Base-by-base conservation (phyloP, 148 eudicot species). In the Rhododendron griersonianum region DNA sequence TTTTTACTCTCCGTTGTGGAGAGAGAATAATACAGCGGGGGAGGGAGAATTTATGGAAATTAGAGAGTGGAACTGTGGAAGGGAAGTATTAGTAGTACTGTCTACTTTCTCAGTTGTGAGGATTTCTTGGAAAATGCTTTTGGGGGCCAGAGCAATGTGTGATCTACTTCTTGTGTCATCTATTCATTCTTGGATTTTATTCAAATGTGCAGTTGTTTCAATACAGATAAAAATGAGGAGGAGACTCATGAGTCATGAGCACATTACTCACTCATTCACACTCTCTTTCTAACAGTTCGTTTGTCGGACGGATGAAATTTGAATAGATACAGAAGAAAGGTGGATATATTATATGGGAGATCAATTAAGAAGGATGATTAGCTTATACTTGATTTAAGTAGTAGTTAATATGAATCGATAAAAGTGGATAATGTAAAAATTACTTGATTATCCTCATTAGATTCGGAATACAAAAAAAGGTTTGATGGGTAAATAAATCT, bases 11-110 rank as follows among this genome's bases (percentile, higher is more conserved):
- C 30, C 30, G 15, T 53, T 65, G 78, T 71, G 33, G 44, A 63
- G 74, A 35, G 85, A 86, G 53, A 59, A 37, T 16, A 59, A 37
- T 16, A 81, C 44, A 59, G 84, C 61, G 79, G 65, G 75, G 48
- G 30, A 39, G 61, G 50, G 86, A 73, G 84, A 90, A 85, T 87
- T 83, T 83, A 86, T 83, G 89, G 88, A 87, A 86, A 85, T n/a
- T 63, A 85, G 81, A 21, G 78, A 85, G 69, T 30, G 83, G 44
- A 41, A 41, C 7, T 41, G 5, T 39, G 41, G 81, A 78, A 87
- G 79, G 53, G 59, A 53, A 53, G 59, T 15, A 14, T 7, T 0
- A 41, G 44, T 41, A 41, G 7, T 5, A 47, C 9, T 28, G 30
- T 28, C 30, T 90, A 86, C 87, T 87, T 88, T 85, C 44, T 41